Conservation (phyloP, 2,329 filamentous ascomycete species). For the Epichloe coenophiala region DNA sequence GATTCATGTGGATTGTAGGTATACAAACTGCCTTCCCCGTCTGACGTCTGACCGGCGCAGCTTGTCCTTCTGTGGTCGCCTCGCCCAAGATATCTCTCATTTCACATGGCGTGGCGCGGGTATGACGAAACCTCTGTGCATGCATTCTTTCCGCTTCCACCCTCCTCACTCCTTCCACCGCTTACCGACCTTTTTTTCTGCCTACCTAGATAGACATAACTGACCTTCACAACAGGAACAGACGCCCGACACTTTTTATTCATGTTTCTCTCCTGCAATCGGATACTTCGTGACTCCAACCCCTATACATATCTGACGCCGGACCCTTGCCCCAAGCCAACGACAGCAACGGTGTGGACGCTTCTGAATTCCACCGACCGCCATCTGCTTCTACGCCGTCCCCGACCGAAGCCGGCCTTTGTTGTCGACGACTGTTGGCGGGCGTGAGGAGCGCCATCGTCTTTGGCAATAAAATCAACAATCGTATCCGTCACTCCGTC, state of each 20-base stretch:
- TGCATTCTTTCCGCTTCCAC: constrained; percentile 1
- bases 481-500: background rate
- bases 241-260: background rate
- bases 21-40: background rate
- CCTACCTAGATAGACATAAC: background rate
- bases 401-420: background rate
- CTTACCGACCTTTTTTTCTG: background rate
- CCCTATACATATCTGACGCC: background rate
- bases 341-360: background rate
- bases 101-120: background rate
- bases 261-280: background rate
- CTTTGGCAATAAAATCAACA: background rate
- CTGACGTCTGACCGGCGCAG: background rate
- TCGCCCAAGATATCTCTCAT: background rate
- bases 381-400: background rate
- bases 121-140: background rate
- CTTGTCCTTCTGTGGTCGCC: background rate
- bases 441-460: background rate
- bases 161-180: background rate
- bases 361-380: background rate
- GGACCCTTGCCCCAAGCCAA: background rate
- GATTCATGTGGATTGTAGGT: background rate
- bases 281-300: background rate
- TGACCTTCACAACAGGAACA: background rate
- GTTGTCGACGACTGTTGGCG: background rate